Conservation (phyloP, 2,329 filamentous ascomycete genomes). For the Aspergillus japonicus region DNA sequence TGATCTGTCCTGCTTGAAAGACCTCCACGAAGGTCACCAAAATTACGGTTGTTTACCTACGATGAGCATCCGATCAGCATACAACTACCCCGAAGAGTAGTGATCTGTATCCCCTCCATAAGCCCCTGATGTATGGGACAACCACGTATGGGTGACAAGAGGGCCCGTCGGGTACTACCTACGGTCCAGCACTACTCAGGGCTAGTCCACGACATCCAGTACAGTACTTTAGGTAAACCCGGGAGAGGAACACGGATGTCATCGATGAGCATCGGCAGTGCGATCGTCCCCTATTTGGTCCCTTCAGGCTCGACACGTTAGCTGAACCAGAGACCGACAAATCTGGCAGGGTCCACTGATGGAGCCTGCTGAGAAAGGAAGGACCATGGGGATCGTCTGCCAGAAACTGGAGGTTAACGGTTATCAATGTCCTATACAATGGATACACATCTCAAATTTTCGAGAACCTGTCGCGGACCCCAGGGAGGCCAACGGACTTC, state of each 20-base stretch:
- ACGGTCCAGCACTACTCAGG: not conserved
- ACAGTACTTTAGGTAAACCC: not conserved
- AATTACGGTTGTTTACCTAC: not conserved
- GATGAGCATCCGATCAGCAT: not conserved
- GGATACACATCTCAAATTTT: not conserved
- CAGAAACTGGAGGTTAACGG: slow-evolving; percentile 18
- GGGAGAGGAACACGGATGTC: not conserved
- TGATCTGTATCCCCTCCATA: not conserved
- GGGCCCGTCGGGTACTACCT: slow-evolving; percentile 3
- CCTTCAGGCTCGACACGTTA: slow-evolving; percentile 10
- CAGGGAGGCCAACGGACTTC: slow-evolving; percentile 6
- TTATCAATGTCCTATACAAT: slow-evolving; percentile 5
- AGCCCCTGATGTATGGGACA: not conserved
- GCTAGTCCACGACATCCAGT: not conserved
- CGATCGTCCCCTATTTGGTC: slow-evolving; percentile 15
- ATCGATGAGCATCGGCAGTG: slow-evolving; percentile 1
- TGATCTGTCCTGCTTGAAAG: not conserved
- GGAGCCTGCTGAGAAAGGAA: slow-evolving; percentile 24
- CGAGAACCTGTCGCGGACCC: slow-evolving; percentile 1
- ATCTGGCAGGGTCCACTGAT: slow-evolving; percentile 30
- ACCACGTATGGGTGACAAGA: not conserved
- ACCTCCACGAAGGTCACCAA: not conserved
- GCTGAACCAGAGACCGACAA: slow-evolving; percentile 12
- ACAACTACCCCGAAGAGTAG: not conserved
- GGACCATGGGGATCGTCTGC: slow-evolving; percentile 18